These are phyloP conservation scores for Suillus luteus DNA, from an alignment of 768 basidiomycete species.

Conservation along the genomic window DNA sequence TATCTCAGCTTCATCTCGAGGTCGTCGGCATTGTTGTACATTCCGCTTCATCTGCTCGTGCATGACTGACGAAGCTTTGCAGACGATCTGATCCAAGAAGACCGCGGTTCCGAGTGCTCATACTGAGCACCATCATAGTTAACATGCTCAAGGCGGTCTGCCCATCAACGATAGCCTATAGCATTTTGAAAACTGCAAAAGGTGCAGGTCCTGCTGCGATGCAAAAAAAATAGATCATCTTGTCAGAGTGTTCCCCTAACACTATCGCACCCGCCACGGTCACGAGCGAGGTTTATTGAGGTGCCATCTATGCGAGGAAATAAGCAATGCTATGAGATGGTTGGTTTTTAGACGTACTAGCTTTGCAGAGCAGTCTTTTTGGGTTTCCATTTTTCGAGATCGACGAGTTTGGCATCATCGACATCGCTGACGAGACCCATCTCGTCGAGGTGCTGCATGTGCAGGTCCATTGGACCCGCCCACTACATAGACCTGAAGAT, in stretches of 20 bases:
- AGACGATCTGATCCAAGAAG: slow-evolving; percentile 91
- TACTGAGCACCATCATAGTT: slow-evolving; percentile 95
- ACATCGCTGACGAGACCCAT: slow-evolving; percentile 72
- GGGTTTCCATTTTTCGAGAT: slow-evolving; percentile 88
- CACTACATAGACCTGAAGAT: too few species aligned
- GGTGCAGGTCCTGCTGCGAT: slow-evolving; percentile 84
- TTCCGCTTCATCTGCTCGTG: slow-evolving; percentile 96
- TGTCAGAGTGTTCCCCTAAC: slow-evolving; percentile 76
- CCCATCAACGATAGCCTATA: slow-evolving; percentile 77
- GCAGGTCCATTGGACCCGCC: too few species aligned
- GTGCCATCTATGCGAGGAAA: slow-evolving; percentile 68
- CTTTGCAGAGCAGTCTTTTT: slow-evolving; percentile 87
- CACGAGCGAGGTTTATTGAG: slow-evolving; percentile 91
- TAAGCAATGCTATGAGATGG: background rate
- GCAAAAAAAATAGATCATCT: slow-evolving; percentile 93
- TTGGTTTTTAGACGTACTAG: slow-evolving; percentile 45
- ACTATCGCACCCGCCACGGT: slow-evolving; percentile 91
- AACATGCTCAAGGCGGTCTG: slow-evolving; percentile 78
- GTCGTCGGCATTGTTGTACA: slow-evolving; percentile 81
- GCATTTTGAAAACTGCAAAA: slow-evolving; percentile 91
- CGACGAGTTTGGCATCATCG: slow-evolving; percentile 83
- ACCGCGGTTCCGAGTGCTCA: slow-evolving; percentile 93
- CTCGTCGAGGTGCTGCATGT: slow-evolving; percentile 28
- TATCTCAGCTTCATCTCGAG: slow-evolving; percentile 27
- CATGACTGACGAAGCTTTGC: slow-evolving; percentile 87